Percentiles rank a stretch among this genome's conserved stretches.
These are phyloP conservation scores for Cinchona pubescens DNA, from an alignment of 257 asterid species.

Conservation along the genomic window DNA sequence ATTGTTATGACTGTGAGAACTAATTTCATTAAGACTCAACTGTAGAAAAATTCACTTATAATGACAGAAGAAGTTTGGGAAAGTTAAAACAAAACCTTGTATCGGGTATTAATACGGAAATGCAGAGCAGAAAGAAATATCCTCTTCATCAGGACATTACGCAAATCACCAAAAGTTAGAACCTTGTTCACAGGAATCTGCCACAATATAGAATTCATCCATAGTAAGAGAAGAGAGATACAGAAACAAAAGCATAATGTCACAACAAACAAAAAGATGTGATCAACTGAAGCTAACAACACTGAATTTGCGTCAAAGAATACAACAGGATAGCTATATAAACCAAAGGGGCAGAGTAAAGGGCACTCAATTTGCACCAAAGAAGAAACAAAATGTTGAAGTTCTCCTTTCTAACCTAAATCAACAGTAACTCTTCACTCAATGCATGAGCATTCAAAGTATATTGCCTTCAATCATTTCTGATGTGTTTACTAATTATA, in stretches of 20 bases:
- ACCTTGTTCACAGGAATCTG: conserved; percentile 98
- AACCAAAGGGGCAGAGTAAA: neutral
- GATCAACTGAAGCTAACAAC: conserved; percentile 1
- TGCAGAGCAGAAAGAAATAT: conserved; percentile 97
- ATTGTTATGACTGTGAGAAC: neutral
- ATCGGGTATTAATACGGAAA: conserved; percentile 96
- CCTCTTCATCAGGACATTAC: conserved; percentile 98
- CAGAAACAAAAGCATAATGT: neutral
- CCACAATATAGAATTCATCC: conserved; percentile 13
- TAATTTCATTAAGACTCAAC: neutral
- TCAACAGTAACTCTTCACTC: neutral
- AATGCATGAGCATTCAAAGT: neutral
- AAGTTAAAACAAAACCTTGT: conserved; percentile 58
- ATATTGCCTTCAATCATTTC: too few relatives aligned
- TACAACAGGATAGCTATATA: neutral
- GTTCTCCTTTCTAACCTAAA: conserved; percentile 4
- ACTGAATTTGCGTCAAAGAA: neutral
- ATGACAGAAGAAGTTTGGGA: conserved; percentile 19
- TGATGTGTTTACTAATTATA: too few relatives aligned
- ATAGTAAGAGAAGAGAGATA: conserved; percentile 5
- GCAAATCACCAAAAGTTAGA: conserved; percentile 72
- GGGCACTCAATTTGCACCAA: neutral
- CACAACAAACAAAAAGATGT: neutral
- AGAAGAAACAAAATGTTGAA: conserved; percentile 1
- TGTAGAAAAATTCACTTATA: neutral